Conservation (phyloP, 2,329 filamentous ascomycete species). For the Plectosphaerella sp. region DNA sequence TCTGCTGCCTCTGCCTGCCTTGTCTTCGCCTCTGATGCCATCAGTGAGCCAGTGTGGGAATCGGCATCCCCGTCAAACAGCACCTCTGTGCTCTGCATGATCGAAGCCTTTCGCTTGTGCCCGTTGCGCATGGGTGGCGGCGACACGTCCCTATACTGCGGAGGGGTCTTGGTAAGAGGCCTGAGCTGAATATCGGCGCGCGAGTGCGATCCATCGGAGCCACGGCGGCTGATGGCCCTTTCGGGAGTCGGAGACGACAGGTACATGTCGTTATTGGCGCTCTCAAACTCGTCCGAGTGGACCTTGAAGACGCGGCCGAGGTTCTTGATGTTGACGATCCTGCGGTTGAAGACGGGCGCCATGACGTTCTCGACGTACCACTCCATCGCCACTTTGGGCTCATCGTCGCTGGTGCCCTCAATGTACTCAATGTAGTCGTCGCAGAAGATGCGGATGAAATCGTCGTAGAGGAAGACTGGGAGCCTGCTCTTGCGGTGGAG, state of each 20-base stretch:
- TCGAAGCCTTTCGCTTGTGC: not conserved
- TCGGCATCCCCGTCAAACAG: no score
- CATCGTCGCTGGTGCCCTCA: conserved; percentile 16
- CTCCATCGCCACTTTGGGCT: conserved; percentile 30
- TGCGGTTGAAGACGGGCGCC: conserved; percentile 14
- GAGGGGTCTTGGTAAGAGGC: not conserved
- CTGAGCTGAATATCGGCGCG: not conserved
- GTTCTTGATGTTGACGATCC: conserved; percentile 28
- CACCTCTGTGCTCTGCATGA: not conserved
- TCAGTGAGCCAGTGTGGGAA: no score
- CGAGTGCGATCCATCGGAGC: not conserved
- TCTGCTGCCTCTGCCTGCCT: no score
- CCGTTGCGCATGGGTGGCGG: not conserved
- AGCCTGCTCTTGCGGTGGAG: conserved; percentile 27
- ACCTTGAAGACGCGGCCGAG: conserved; percentile 25
- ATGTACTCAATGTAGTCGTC: conserved; percentile 38
- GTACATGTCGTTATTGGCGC: not conserved
- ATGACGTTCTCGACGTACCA: conserved; percentile 31
- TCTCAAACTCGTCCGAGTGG: conserved; percentile 24
- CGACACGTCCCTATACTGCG: not conserved
- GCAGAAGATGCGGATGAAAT: conserved; percentile 43
- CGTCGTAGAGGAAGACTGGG: conserved; percentile 44
- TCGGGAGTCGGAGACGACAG: not conserved
- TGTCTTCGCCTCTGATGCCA: no score
- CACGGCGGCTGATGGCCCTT: not conserved